Conservation (phyloP, 1,139 yeast genomes). For the Chernovozyma sophiae-reginae region DNA sequence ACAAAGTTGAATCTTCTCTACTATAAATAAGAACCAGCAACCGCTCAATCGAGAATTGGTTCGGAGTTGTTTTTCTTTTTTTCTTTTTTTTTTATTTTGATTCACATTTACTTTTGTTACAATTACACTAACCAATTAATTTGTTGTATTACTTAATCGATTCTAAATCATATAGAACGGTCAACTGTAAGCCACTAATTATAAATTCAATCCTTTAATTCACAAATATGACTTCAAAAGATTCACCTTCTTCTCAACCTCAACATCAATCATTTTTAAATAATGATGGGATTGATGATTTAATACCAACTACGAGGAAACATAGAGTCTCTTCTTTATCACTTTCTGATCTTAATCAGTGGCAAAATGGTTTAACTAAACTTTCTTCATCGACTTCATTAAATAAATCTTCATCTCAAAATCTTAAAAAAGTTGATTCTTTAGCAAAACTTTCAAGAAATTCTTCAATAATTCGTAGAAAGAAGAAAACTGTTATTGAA, state of each 20-base stretch:
- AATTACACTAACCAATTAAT: not conserved
- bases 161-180: no score
- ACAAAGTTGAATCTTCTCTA: not conserved
- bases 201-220: no score
- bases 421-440: conserved; percentile 47
- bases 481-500: conserved; percentile 52
- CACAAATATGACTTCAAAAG: no score
- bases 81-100: not conserved
- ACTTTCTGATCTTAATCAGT: conserved; percentile 62
- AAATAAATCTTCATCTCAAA: conserved; percentile 34
- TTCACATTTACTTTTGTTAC: not conserved
- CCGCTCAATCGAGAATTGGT: no score
- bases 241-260: not conserved
- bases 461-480: conserved; percentile 47
- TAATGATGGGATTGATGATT: conserved; percentile 66
- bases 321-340: conserved; percentile 69
- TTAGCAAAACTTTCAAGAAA: conserved; percentile 49
- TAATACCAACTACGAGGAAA: conserved; percentile 57
- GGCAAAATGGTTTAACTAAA: conserved; percentile 51
- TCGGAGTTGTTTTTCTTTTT: no score
- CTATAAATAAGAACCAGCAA: conserved; percentile 1
- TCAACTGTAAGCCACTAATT: no score
- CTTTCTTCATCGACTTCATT: conserved; percentile 38
- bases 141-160: no score
- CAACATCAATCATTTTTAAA: conserved; percentile 54